phyloP scores from a whole-genome alignment of 2,329 filamentous ascomycete genomes.

The Penicillium rolfsii region DNA sequence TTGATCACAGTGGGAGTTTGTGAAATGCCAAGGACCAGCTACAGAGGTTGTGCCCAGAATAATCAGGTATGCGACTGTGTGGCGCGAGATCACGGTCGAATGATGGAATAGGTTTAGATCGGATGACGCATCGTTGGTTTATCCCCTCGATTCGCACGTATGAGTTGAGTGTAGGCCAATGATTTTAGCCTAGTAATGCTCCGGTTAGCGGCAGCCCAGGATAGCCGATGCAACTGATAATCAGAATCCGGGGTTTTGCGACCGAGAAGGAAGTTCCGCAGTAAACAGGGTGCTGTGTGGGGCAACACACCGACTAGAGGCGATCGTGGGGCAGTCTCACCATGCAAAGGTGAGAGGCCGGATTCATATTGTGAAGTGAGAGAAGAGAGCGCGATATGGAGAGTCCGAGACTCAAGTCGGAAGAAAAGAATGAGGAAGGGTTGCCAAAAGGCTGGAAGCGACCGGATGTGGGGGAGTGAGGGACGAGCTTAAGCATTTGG shows the following conservation, averaged over 20 bases:
- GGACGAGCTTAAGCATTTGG: constrained; percentile 22
- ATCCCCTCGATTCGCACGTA: constrained; percentile 25
- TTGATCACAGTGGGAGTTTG: constrained; percentile 4
- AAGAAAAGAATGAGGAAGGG: constrained; percentile 5
- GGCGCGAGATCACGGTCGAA: constrained; percentile 25
- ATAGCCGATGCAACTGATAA: background rate
- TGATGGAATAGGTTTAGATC: constrained; percentile 28
- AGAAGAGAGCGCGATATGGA: background rate
- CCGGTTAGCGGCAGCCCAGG: constrained; percentile 6
- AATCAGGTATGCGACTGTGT: constrained; percentile 26
- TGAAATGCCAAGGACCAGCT: background rate
- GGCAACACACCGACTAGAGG: constrained; percentile 15
- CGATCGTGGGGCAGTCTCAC: constrained; percentile 8
- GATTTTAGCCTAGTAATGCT: constrained; percentile 8
- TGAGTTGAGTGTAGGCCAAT: constrained; percentile 11
- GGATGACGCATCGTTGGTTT: constrained; percentile 30
- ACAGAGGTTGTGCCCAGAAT: constrained; percentile 8
- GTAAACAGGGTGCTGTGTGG: constrained; percentile 4
- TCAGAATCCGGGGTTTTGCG: constrained; percentile 13
- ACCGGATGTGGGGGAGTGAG: constrained; percentile 18
- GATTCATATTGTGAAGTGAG: constrained; percentile 7
- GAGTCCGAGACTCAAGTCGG: constrained; percentile 4
- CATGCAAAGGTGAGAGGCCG: background rate
- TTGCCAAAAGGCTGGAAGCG: constrained; percentile 12
- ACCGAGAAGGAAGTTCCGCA: constrained; percentile 10